Evolutionary conservation across 140 eudicot species (phyloP), one percentile per base, ranked within the genome.

Genomic region (Senecio squalidus): DNA sequence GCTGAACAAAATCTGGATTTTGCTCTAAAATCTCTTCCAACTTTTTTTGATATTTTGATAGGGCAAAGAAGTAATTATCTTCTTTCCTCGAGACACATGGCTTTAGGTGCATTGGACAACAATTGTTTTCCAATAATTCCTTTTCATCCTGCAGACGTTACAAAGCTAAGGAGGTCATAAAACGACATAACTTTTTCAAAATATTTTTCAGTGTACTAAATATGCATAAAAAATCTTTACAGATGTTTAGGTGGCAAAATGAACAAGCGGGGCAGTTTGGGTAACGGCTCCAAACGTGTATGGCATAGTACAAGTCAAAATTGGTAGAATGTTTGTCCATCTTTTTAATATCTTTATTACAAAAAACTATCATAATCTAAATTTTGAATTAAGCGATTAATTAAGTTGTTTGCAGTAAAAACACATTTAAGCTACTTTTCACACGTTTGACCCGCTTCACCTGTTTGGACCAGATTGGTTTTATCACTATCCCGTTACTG

Each of bases 21-120:
- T 77, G 71, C 50, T 46, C 55, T 23, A 92, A 46, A 66, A 73
- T 66, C 18, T 81, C 91, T 80, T 92, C 96, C 75, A 92, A 53
- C 43, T 47, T 74, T 48, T 77, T 81, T 72, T 92, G 96, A 80
- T 92, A 92, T 80, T 92, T 92, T 45, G 98, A 92, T 8, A 92
- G 62, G 45, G 98, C 92, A 71, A 92, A 92, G 56, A 92, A 92
- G 77, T 92, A 92, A 59, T 92, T 92, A 72, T 92, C 96, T 79
- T 92, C 98, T 78, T 92, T 92, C 82, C 95, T 84, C 45, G 68
- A 31, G 15, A 75, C 74, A 60, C 98, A 92, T 60, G 98, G 98
- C 92, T 92, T 92, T 62, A 86, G 74, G 70, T 92, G 98, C 83
- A 81, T 66, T 33, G 98, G 98, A 50, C 98, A 92, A 58, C 88